Evolutionary conservation across 192 early-diverging fungal species (phyloP), one percentile per base, ranked within the genome.

Genomic region (Oehlia diaphana): DNA sequence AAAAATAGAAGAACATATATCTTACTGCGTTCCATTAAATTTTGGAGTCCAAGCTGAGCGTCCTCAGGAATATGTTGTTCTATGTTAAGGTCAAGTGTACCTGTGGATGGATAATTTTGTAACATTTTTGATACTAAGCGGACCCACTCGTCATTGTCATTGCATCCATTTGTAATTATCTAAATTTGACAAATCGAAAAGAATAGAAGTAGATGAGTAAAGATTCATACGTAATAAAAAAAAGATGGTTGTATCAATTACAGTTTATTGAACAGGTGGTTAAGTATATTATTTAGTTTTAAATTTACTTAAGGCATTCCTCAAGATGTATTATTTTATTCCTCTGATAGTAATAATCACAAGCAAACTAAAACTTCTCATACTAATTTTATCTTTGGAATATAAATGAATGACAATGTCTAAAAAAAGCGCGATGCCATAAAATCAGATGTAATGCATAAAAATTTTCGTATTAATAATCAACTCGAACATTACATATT

Each of bases 71-170:
- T 33, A 62, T 44, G n/a, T 28, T 63, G 28, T 67, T 71, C 67
- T 2, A 69, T 63, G 14, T 37, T 26, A 16, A 79, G 33, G 62
- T 79, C 65, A 71, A 79, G 67, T 31, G 68, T 21, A 31, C 16
- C 16, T 23, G 77, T 63, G 2, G 23, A 39, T 37, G 77, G 77
- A 71, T 68, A 79, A 31, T 61, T 53, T 33, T 19, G 37, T 21
- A 79, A 13, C 69, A 79, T 70, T 79, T 71, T 71, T 33, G 77
- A 79, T 61, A 71, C 58, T n/a, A 71, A 50, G 23, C 50, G 49
- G 21, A 79, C 66, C 77, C 77, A 79, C n/a, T 79, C 77, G 31
- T 79, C 77, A 23, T 44, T n/a, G 61, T 79, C 68, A 26, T 26
- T 14, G 19, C 6, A 23, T 21, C 68, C 68, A 9, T 16, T 26